These are phyloP conservation scores for Nitzschia sp. DNA, from an alignment of 108 stramenopile species.

Conservation along the genomic window DNA sequence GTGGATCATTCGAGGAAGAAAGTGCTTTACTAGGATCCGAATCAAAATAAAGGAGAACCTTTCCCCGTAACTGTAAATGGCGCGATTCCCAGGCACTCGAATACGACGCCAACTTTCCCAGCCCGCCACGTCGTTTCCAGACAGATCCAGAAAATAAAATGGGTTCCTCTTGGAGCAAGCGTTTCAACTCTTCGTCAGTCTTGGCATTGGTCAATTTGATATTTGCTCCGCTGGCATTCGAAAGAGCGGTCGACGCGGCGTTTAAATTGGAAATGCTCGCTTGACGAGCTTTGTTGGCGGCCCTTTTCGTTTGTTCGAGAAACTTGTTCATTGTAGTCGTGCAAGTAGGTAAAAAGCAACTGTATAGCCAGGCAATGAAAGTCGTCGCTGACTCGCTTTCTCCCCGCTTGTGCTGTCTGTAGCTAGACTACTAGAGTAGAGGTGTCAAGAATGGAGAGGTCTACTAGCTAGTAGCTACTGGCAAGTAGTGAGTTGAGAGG, in stretches of 20 bases:
- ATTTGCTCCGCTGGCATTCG: constrained; percentile 9
- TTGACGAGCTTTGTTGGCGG: constrained; percentile 15
- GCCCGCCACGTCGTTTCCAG: constrained; percentile 62
- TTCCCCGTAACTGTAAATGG: constrained; percentile 35
- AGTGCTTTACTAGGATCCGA: constrained; percentile 9
- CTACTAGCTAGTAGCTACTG: too few relatives aligned
- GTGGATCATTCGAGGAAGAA: constrained; percentile 15
- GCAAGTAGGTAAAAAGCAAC: too few relatives aligned
- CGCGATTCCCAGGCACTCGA: constrained; percentile 52
- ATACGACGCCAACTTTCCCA: constrained; percentile 45
- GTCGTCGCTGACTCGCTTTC: too few relatives aligned
- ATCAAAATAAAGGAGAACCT: constrained; percentile 39
- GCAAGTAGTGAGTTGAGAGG: too few relatives aligned
- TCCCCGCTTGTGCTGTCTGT: too few relatives aligned
- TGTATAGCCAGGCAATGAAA: too few relatives aligned
- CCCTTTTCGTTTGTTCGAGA: constrained; percentile 16
- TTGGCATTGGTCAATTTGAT: constrained; percentile 15
- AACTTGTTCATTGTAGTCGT: constrained; percentile 25
- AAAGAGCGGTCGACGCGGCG: constrained; percentile 13
- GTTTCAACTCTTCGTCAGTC: constrained; percentile 19
- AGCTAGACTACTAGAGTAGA: too few relatives aligned
- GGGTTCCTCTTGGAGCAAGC: constrained; percentile 14
- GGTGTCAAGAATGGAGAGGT: too few relatives aligned
- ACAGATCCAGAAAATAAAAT: constrained; percentile 31
- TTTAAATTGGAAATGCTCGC: constrained; percentile 15